phyloP scores from a whole-genome alignment of 2,329 filamentous ascomycete species.

The Didymella segeticola region DNA sequence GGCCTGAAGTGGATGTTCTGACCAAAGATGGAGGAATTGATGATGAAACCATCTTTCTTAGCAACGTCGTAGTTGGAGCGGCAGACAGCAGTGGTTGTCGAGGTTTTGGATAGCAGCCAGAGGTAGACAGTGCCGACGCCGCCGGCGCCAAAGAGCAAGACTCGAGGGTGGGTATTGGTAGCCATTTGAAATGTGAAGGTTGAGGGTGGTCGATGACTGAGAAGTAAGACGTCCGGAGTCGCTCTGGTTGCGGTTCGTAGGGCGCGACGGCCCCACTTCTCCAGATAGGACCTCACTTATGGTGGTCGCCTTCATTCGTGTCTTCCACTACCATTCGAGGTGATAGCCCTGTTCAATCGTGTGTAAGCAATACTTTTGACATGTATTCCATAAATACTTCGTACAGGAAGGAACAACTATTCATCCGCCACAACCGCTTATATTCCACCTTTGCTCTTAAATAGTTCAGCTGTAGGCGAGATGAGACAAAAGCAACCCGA shows the following conservation, averaged over 20 bases:
- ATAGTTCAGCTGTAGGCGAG: no score
- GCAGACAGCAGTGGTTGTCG: slow-evolving; percentile 53
- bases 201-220: background rate
- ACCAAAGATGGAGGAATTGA: slow-evolving; percentile 50
- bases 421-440: no score
- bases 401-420: no score
- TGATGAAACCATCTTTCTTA: slow-evolving; percentile 50
- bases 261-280: slow-evolving; percentile 13
- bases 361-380: no score
- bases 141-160: slow-evolving; percentile 54
- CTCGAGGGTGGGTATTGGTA: slow-evolving; percentile 18
- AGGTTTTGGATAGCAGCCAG: slow-evolving; percentile 50
- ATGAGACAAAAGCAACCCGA: no score
- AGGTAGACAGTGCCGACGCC: slow-evolving; percentile 53
- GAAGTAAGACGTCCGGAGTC: slow-evolving; percentile 3
- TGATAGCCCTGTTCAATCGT: no score
- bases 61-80: slow-evolving; percentile 55
- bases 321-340: no score
- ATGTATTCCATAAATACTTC: no score
- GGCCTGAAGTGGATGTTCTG: slow-evolving; percentile 45
- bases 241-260: background rate
- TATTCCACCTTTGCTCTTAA: no score
- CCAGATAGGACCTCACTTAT: background rate
- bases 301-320: background rate
- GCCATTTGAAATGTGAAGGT: slow-evolving; percentile 9